These are phyloP conservation scores for Aspergillus panamensis DNA, from an alignment of 495 filamentous ascomycete genomes.

Conservation along the genomic window DNA sequence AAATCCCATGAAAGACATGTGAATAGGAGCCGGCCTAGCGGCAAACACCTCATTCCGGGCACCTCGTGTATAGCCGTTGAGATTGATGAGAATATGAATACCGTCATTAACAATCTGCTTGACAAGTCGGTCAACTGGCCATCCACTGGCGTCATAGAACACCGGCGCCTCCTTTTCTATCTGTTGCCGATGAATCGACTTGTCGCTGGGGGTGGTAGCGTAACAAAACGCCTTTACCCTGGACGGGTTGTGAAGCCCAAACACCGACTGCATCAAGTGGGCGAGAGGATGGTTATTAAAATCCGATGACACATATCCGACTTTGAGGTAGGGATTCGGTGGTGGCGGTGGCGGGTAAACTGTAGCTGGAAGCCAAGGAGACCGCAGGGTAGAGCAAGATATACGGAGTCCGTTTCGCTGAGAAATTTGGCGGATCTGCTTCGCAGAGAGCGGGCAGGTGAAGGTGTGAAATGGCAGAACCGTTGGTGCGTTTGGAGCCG, in stretches of 20 bases:
- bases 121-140: constrained; percentile 83
- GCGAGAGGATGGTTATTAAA: constrained; percentile 99
- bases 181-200: constrained; percentile 85
- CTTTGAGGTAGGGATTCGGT: constrained; percentile 75
- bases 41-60: constrained; percentile 98
- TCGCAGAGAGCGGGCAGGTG: constrained; percentile 88
- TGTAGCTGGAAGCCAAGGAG: constrained; percentile 77
- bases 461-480: constrained; percentile 99
- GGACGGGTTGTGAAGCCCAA: constrained; percentile 76
- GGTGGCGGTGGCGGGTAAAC: constrained; percentile 83
- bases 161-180: constrained; percentile 93
- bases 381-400: constrained; percentile 78
- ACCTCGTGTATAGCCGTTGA: constrained; percentile 96
- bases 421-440: constrained; percentile 92
- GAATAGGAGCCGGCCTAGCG: constrained; percentile 88
- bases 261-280: constrained; percentile 98
- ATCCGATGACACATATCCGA: constrained; percentile 96
- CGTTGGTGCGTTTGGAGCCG: constrained; percentile 86
- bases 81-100: constrained; percentile 94
- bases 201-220: constrained; percentile 91
- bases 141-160: constrained; percentile 83
- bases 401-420: constrained; percentile 93
- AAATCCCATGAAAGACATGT: constrained; percentile 99
- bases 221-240: constrained; percentile 89
- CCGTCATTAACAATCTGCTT: constrained; percentile 86